Evolutionary conservation across 805 yeast species (phyloP), one percentile per base, ranked within the genome.

Genomic region (Candida insectorum): DNA sequence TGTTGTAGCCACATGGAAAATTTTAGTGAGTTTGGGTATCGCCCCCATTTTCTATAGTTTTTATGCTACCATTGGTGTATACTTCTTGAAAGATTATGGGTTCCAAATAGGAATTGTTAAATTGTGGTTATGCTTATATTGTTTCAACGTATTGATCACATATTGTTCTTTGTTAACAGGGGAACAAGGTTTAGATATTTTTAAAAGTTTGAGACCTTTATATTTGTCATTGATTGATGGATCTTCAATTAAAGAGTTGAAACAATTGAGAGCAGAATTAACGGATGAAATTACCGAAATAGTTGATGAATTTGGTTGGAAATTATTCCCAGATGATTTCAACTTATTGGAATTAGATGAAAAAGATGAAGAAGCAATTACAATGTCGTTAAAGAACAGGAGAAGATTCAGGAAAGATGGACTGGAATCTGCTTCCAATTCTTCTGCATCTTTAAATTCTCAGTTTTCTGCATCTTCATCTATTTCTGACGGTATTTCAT

Each of bases 1-100:
- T 58, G 97, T 93, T 16, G 75, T 93, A 39, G 97, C 97, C 2
- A 89, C 97, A 1, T 93, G 98, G 98, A 93, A 93, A 59, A 81
- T 93, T 29, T 67, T 93, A 43, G 87, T 91, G 24, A 79, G 89
- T 21, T 74, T 93, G 75, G 94, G 91, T 4, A 62, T 86, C 34
- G 94, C 97, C 0, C 98, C 98, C 2, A 56, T 86, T 26, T 64
- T 93, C 18, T 93, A 91, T 65, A 76, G 79, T 23, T 66, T 84
- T 37, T 93, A 93, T 60, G 87, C 97, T 0, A 54, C 74, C 3
- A 43, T 84, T 11, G 81, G 85, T 14, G 62, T 71, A 17, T 60
- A 51, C 40, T 44, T 61, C 31, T 60, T 57, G 29, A 44, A 51
- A 30, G 44, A 40, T 14, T 37, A 49, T 31, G 33, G 45, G 36